Conservation (phyloP, 139 green algal species). For the Mesotaenium endlicherianum region DNA sequence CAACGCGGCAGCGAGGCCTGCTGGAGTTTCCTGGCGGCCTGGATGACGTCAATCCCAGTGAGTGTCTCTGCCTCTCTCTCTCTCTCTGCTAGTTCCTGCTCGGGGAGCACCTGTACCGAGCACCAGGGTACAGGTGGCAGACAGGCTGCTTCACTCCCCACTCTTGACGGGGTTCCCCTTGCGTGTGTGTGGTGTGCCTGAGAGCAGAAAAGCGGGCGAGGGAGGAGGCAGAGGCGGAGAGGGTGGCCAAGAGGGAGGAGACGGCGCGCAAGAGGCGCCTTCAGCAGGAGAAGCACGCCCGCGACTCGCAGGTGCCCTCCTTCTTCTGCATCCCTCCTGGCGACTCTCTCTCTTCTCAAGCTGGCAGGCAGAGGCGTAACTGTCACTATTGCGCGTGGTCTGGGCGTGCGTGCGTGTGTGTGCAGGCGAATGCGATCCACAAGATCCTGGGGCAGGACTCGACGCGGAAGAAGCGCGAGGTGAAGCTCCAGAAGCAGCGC, state of each 20-base stretch:
- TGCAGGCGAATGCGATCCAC: conserved; percentile 24
- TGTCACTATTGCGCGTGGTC: no score
- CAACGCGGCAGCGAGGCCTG: not conserved
- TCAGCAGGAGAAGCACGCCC: conserved; percentile 5
- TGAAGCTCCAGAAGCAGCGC: conserved; percentile 6
- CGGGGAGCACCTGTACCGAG: no score
- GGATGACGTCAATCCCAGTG: not conserved
- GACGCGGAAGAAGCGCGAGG: conserved; percentile 15
- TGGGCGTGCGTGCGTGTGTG: no score
- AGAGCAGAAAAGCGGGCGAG: no score
- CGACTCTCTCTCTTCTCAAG: no score
- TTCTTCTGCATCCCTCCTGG: no score
- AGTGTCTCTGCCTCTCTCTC: not conserved
- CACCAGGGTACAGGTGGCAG: not conserved
- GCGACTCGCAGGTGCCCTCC: not conserved
- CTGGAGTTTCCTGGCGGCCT: not conserved
- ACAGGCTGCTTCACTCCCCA: not conserved
- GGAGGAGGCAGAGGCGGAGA: no score
- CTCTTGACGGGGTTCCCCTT: not conserved
- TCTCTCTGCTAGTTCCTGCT: no score
- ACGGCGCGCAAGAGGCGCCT: not conserved
- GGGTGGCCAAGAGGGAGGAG: no score
- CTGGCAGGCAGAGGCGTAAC: no score
- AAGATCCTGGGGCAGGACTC: conserved; percentile 35
- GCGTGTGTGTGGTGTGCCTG: no score